phyloP scores from a whole-genome alignment of 331 rosid genomes.

The Pyrus hybrid region DNA sequence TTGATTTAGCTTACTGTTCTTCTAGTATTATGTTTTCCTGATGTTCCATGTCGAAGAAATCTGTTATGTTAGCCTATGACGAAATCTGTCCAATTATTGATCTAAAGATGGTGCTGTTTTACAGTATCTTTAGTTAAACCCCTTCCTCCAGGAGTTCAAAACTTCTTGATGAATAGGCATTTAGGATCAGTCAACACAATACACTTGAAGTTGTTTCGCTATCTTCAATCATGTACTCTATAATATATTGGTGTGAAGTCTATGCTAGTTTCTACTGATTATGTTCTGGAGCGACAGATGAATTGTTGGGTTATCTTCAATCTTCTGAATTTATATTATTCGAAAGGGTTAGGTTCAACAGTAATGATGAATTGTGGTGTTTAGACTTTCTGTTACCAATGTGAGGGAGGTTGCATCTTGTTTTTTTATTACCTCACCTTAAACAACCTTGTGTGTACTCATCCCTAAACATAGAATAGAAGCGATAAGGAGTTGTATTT shows the following conservation, averaged over 20 bases:
- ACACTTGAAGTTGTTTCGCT: no score
- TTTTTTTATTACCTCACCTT: background rate
- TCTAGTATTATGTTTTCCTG: background rate
- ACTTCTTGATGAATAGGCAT: background rate
- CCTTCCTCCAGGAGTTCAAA: background rate
- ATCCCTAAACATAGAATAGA: background rate
- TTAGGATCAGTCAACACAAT: background rate
- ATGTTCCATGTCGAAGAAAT: background rate
- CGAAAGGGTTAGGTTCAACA: background rate
- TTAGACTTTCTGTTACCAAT: background rate
- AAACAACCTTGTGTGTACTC: background rate
- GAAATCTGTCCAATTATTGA: background rate
- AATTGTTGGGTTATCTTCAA: background rate
- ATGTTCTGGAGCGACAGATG: background rate
- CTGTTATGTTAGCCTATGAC: background rate
- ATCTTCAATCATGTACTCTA: background rate
- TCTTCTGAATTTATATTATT: background rate
- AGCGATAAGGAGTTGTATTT: background rate
- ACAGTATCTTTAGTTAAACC: background rate
- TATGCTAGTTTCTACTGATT: background rate
- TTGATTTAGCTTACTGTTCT: slow-evolving; percentile 22
- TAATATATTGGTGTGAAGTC: background rate
- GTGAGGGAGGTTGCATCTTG: background rate
- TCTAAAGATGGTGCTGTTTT: slow-evolving; percentile 7
- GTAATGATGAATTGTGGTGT: background rate